Evolutionary conservation across 1,284 basidiomycete species (phyloP).

Genomic region (Ganoderma leucocontextum): DNA sequence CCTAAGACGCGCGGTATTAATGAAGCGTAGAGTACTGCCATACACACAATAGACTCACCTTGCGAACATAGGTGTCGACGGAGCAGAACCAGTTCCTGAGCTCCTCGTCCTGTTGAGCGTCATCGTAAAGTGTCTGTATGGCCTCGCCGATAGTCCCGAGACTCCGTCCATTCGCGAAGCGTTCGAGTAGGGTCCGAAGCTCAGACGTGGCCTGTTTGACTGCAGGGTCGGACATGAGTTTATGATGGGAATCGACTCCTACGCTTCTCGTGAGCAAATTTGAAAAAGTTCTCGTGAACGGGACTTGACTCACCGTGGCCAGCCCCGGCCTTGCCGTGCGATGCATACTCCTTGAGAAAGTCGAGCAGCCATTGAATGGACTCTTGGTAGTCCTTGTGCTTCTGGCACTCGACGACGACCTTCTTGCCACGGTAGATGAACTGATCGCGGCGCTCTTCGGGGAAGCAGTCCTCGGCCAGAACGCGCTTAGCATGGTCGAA

Average conservation of each 20-base stretch:
- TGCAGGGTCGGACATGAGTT: constrained; percentile 53
- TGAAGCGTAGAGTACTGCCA: neutral
- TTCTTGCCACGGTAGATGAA: constrained; percentile 86
- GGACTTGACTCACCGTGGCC: constrained; percentile 39
- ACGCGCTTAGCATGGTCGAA: constrained; percentile 68
- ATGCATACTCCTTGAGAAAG: constrained; percentile 79
- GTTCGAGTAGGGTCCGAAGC: constrained; percentile 86
- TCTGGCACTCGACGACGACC: constrained; percentile 92
- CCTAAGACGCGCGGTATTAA: constrained; percentile 43
- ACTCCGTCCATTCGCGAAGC: constrained; percentile 84
- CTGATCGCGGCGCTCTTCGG: constrained; percentile 84
- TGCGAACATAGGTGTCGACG: constrained; percentile 74
- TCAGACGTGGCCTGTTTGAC: constrained; percentile 69
- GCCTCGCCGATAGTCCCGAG: constrained; percentile 79
- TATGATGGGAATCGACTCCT: constrained; percentile 46
- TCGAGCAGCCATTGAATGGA: constrained; percentile 81
- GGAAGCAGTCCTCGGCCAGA: constrained; percentile 85
- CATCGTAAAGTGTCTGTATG: constrained; percentile 77
- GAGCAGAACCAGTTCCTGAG: constrained; percentile 81
- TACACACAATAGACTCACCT: constrained; percentile 49
- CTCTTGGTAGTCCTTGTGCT: constrained; percentile 90
- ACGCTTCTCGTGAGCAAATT: neutral
- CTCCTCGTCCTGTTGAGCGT: constrained; percentile 80
- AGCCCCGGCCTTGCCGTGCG: constrained; percentile 63
- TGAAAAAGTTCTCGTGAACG: too few relatives aligned